Base-by-base conservation (phyloP, 1,284 basidiomycete species). In the Clitocybe nebularis region DNA sequence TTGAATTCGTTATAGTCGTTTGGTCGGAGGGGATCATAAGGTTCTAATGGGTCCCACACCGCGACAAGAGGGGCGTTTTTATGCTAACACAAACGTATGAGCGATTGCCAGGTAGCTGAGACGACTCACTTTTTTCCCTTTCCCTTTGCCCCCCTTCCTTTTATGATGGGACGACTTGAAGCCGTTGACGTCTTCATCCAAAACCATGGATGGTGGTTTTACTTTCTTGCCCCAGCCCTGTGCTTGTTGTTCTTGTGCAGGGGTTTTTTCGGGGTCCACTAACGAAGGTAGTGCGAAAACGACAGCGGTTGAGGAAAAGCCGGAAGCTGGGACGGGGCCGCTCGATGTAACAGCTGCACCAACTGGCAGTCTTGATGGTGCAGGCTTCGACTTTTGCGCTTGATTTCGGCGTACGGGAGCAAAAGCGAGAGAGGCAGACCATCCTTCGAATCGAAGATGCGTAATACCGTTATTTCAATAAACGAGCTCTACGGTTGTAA, bases 1-100 rank as follows among this genome's bases (percentile, higher is more conserved):
- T 89, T 90, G 68, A 81, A 89, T 53, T 90, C 88, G 50, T 83
- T 83, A 62, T 92, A 93, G 53, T 93, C 89, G 49, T 91, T 92
- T 2, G 90, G 89, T 23, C 84, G 76, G 21, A 81, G 63, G 2
- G 88, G 84, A 49, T 92, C 89, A 55, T 93, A 93, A 22, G 70
- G 71, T 52, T 91, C 89, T 45, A 64, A 62, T 5, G 88, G 88
- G 60, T 90, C 86, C 88, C 88, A 90, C 2, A 75, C 63, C 1
- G 63, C 62, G 2, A 76, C 49, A 5, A 69, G 61, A 34, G 72
- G 74, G 0, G 68, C 61, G 52, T 77, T 72, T 51, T 82, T 84
- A 54, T 84, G 81, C 82, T 88, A 43, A 20, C n/a, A 29, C 22
- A 30, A 47, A 35, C 14, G 16, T 24, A 22, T 39, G 41, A 51